These are phyloP conservation scores for Hyphodiscus hymeniophilus DNA, from an alignment of 495 filamentous ascomycete species.

Conservation along the genomic window DNA sequence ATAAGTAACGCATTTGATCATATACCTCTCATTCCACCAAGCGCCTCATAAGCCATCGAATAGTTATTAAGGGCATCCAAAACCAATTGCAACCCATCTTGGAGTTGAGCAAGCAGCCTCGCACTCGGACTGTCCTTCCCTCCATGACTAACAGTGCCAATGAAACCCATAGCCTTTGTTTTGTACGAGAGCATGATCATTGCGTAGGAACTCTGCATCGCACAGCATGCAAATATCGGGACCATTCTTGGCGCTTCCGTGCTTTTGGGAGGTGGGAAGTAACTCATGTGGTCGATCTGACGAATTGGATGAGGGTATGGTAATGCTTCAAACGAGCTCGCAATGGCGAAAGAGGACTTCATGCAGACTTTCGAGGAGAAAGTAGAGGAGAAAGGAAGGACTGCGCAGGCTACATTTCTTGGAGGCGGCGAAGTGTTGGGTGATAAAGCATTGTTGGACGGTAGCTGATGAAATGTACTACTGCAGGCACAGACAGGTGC, in stretches of 20 bases:
- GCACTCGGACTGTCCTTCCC: conserved; percentile 30
- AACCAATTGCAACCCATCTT: conserved; percentile 43
- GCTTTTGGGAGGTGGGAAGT: neutral
- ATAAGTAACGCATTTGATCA: conserved; percentile 3
- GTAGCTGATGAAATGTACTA: conserved; percentile 24
- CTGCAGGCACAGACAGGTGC: conserved; percentile 8
- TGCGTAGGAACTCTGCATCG: conserved; percentile 56
- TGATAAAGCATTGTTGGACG: conserved; percentile 25
- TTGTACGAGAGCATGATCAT: conserved; percentile 41
- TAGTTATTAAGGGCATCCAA: conserved; percentile 46
- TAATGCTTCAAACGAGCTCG: conserved; percentile 41
- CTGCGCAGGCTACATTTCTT: conserved; percentile 25
- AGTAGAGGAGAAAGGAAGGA: conserved; percentile 43
- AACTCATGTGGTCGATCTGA: conserved; percentile 21
- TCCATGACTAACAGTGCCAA: conserved; percentile 29
- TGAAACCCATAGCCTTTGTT: conserved; percentile 35
- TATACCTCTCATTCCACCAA: conserved; percentile 55
- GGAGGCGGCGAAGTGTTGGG: conserved; percentile 19
- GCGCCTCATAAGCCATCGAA: conserved; percentile 48
- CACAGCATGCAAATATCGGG: conserved; percentile 53
- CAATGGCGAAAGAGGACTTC: conserved; percentile 41
- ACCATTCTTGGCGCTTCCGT: conserved; percentile 40
- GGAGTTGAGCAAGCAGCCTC: conserved; percentile 41
- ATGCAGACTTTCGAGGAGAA: conserved; percentile 49
- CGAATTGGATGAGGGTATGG: conserved; percentile 40